phyloP scores from a whole-genome alignment of 768 basidiomycete species.

The Royoungia palumana region DNA sequence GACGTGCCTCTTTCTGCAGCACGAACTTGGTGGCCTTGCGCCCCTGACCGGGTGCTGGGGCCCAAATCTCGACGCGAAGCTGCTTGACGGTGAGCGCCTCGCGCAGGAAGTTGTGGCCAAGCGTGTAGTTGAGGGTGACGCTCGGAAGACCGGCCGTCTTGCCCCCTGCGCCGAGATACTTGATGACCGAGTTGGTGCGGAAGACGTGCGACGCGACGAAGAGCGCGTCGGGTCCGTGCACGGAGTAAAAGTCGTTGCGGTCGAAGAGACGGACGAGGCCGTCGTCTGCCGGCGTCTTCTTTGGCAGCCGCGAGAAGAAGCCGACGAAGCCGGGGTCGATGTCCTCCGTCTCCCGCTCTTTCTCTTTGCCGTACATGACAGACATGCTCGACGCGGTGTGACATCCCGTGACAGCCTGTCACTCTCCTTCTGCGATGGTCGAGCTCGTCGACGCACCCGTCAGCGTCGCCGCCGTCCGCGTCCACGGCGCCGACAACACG shows the following conservation, averaged over 20 bases:
- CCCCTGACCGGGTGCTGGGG: conserved; percentile 63
- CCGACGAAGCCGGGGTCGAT: conserved; percentile 70
- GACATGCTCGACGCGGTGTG: conserved; percentile 36
- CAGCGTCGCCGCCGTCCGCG: conserved; percentile 70
- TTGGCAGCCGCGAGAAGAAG: conserved; percentile 60
- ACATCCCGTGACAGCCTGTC: conserved; percentile 15
- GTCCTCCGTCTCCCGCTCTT: conserved; percentile 46
- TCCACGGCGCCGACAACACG: conserved; percentile 74
- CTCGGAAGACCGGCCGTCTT: conserved; percentile 62
- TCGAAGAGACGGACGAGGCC: conserved; percentile 89
- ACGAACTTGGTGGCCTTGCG: conserved; percentile 76
- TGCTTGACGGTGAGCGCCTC: conserved; percentile 90
- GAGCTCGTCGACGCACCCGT: conserved; percentile 53
- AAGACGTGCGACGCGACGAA: conserved; percentile 82
- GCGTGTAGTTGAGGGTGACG: conserved; percentile 69
- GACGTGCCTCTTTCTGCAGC: conserved; percentile 72
- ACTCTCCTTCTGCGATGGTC: conserved; percentile 16
- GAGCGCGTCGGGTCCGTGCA: conserved; percentile 85
- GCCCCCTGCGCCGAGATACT: conserved; percentile 75
- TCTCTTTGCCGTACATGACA: conserved; percentile 66
- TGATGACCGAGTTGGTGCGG: conserved; percentile 88
- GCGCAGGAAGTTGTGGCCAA: conserved; percentile 79
- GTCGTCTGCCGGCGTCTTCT: conserved; percentile 62
- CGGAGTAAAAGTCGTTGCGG: conserved; percentile 81
- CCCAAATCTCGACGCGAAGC: conserved; percentile 90